Evolutionary conservation across 129 eudicot species (phyloP), one percentile per base, ranked within the genome.

Genomic region (Ambrosia trifida): DNA sequence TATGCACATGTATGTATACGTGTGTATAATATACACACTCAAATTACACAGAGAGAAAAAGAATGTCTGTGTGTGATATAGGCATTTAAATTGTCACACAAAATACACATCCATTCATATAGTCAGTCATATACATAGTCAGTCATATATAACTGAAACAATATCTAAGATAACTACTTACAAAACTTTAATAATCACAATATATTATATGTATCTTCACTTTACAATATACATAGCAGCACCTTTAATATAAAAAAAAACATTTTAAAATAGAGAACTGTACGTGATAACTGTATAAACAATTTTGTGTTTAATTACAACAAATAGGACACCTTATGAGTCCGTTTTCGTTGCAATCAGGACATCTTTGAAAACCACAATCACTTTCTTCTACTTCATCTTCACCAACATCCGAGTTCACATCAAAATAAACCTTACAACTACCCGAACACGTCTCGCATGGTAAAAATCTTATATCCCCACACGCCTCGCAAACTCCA

Each of bases 371-470:
- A 68, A 94, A 94, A 52, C 96, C 96, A 63, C 14, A 85, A 59
- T 87, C 96, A 64, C 28, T 72, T 61, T 89, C 96, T 50, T 92
- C 95, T 6, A 78, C 88, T 4, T 82, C 88, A 14, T 24, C 70
- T 13, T 77, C 76, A 1, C 80, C 58, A 3, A 78, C 86, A 30
- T 87, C 83, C 0, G 72, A 81, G 57, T 83, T 80, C 35, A 62
- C 85, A 11, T 87, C 92, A 41, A 82, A 75, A 61, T 89, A 94
- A 44, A 90, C 81, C 66, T 87, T 94, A 79, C 99, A 89, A 52
- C 97, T 94, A 35, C 99, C 99, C 4, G 91, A 94, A 82, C 99
- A 94, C 13, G 89, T 87, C 35, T 94, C 99, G 54, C 99, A 94
- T 1, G 85, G 89, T 66, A 89, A 59, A 73, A 94, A 94, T 59